These are phyloP conservation scores for Trypanosoma vivax DNA, from an alignment of 208 protist genomes.

Conservation along the genomic window DNA sequence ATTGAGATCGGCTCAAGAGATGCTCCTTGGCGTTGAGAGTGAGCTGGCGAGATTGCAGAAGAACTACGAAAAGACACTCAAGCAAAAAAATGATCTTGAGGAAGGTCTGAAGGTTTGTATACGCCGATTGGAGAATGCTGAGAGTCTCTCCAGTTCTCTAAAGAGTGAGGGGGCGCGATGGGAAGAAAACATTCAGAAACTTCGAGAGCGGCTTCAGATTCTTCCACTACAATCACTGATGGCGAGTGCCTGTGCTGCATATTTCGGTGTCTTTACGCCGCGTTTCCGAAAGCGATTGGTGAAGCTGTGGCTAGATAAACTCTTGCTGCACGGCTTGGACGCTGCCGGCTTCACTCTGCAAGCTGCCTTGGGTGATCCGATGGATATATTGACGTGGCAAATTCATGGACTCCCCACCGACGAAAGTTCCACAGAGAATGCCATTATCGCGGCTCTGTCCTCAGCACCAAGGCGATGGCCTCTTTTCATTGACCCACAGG, in stretches of 20 bases:
- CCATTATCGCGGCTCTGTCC: constrained; percentile 87
- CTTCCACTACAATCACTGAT: constrained; percentile 94
- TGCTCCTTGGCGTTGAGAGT: constrained; percentile 86
- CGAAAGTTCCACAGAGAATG: constrained; percentile 94
- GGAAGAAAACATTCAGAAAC: constrained; percentile 82
- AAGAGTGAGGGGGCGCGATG: constrained; percentile 93
- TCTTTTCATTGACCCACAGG: constrained; percentile 95
- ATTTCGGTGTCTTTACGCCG: constrained; percentile 93
- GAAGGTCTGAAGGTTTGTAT: constrained; percentile 81
- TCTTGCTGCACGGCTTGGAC: constrained; percentile 47
- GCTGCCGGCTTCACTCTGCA: constrained; percentile 48
- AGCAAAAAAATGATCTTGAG: constrained; percentile 88
- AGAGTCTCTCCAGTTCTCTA: constrained; percentile 92
- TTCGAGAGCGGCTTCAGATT: constrained; percentile 55
- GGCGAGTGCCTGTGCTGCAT: constrained; percentile 91
- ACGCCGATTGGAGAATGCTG: constrained; percentile 89
- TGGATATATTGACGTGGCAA: constrained; percentile 95
- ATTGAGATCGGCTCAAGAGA: constrained; percentile 81
- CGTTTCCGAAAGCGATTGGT: constrained; percentile 89
- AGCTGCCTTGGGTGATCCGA: constrained; percentile 88
- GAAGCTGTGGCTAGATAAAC: constrained; percentile 56
- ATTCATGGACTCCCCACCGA: constrained; percentile 95
- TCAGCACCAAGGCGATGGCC: constrained; percentile 86
- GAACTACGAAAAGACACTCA: constrained; percentile 83
- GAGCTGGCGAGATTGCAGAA: constrained; percentile 87